These are phyloP conservation scores for Cercospora zeina DNA, from an alignment of 2,329 filamentous ascomycete genomes.

Conservation along the genomic window DNA sequence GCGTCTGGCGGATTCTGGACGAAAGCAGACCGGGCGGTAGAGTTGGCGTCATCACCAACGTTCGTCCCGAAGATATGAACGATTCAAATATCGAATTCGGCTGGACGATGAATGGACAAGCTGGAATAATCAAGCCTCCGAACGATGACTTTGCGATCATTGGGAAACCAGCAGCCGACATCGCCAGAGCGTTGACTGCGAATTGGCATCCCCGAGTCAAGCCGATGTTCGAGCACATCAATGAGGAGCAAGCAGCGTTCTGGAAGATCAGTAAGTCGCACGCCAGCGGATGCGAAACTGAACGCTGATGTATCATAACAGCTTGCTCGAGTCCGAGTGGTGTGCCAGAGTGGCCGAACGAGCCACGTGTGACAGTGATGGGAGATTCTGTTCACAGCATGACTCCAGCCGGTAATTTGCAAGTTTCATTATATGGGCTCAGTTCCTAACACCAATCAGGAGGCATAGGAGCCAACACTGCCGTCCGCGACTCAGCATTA, in stretches of 20 bases:
- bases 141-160: conserved; percentile 62
- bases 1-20: conserved; percentile 61
- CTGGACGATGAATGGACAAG: conserved; percentile 63
- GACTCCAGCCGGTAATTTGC: conserved; percentile 48
- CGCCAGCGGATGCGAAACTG: accelerated
- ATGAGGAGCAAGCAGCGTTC: conserved; percentile 59
- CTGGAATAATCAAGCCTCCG: conserved; percentile 59
- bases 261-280: conserved; percentile 58
- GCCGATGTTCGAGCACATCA: conserved; percentile 61
- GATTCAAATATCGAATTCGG: conserved; percentile 59
- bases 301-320: neutral
- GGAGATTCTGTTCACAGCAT: conserved; percentile 61
- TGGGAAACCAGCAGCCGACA: conserved; percentile 57
- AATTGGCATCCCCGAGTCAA: conserved; percentile 59
- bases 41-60: conserved; percentile 63
- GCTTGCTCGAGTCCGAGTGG: conserved; percentile 60
- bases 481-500: conserved; percentile 57
- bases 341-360: conserved; percentile 61
- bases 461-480: conserved; percentile 60
- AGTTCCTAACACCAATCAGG: conserved; percentile 34
- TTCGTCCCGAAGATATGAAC: conserved; percentile 61
- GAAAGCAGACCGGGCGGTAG: conserved; percentile 49
- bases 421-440: neutral
- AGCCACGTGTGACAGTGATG: conserved; percentile 59
- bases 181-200: conserved; percentile 57